phyloP scores from a whole-genome alignment of 2,329 filamentous ascomycete genomes.

The Chrysoporthe austroafricana region DNA sequence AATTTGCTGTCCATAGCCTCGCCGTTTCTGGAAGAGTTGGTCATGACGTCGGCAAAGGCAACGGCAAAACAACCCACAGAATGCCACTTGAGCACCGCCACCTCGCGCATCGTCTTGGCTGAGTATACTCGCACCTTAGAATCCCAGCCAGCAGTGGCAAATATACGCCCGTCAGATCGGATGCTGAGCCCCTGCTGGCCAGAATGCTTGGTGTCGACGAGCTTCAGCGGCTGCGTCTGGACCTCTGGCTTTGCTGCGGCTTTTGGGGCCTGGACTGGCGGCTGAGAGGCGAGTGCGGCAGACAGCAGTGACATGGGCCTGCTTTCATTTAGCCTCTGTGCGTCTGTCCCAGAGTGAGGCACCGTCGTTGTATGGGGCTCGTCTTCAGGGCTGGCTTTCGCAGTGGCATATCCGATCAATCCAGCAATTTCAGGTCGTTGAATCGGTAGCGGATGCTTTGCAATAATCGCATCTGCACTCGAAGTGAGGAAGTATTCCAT shows the following conservation, averaged over 20 bases:
- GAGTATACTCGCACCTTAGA: constrained; percentile 80
- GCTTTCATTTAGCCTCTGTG: constrained; percentile 27
- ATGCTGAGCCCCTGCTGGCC: constrained; percentile 84
- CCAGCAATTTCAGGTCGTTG: constrained; percentile 17
- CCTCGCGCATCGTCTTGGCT: constrained; percentile 76
- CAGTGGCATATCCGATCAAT: constrained; percentile 28
- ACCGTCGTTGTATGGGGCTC: constrained; percentile 7
- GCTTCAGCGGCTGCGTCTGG: constrained; percentile 58
- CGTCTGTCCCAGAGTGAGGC: background rate
- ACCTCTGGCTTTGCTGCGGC: constrained; percentile 21
- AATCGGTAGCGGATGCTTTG: constrained; percentile 70
- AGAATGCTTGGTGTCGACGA: constrained; percentile 79
- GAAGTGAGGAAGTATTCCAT: constrained; percentile 74
- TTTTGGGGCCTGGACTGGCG: constrained; percentile 21
- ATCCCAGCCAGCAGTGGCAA: constrained; percentile 95
- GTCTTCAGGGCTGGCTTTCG: background rate
- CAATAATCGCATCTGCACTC: constrained; percentile 78
- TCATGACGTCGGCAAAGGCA: constrained; percentile 63
- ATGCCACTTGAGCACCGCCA: constrained; percentile 95
- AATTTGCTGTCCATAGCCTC: constrained; percentile 4
- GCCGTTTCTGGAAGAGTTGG: background rate
- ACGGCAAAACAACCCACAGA: constrained; percentile 83
- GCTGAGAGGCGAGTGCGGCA: constrained; percentile 17
- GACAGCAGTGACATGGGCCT: constrained; percentile 22
- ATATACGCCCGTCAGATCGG: constrained; percentile 78